Percentiles rank a stretch among this genome's conserved stretches.
These are phyloP conservation scores for Rugosomyces carneus DNA, from an alignment of 1,284 basidiomycete genomes.

Conservation along the genomic window DNA sequence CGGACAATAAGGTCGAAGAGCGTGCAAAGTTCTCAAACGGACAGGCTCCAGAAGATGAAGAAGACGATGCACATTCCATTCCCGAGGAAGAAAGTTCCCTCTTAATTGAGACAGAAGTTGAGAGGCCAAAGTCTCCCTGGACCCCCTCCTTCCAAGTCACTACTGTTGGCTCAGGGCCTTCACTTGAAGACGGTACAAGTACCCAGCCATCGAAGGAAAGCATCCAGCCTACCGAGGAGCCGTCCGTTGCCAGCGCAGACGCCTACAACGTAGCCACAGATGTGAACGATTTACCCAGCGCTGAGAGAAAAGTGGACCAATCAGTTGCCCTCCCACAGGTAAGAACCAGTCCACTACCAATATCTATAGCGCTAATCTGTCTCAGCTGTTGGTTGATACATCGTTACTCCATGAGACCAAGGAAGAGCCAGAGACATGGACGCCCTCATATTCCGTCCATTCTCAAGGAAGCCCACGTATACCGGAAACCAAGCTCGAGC, in stretches of 20 bases:
- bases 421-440: conserved; percentile 18
- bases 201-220: neutral
- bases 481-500: conserved; percentile 1
- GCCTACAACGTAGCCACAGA: neutral
- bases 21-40: too few relatives aligned
- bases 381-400: conserved; percentile 11
- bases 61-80: too few relatives aligned
- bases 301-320: conserved; percentile 9
- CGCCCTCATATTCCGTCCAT: conserved; percentile 22
- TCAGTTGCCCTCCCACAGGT: conserved; percentile 10
- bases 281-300: neutral
- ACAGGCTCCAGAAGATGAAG: too few relatives aligned
- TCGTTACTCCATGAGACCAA: conserved; percentile 9
- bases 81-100: too few relatives aligned
- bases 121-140: conserved; percentile 20
- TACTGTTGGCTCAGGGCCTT: conserved; percentile 13
- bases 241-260: neutral
- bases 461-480: conserved; percentile 20
- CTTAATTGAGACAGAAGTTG: conserved; percentile 1
- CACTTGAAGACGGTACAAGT: conserved; percentile 1
- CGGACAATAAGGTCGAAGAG: too few relatives aligned
- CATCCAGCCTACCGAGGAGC: neutral
- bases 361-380: neutral
- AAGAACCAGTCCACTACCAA: neutral
- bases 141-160: conserved; percentile 15